phyloP scores from a whole-genome alignment of 352 stramenopile genomes.

The Hyaloperonospora brassicae region DNA sequence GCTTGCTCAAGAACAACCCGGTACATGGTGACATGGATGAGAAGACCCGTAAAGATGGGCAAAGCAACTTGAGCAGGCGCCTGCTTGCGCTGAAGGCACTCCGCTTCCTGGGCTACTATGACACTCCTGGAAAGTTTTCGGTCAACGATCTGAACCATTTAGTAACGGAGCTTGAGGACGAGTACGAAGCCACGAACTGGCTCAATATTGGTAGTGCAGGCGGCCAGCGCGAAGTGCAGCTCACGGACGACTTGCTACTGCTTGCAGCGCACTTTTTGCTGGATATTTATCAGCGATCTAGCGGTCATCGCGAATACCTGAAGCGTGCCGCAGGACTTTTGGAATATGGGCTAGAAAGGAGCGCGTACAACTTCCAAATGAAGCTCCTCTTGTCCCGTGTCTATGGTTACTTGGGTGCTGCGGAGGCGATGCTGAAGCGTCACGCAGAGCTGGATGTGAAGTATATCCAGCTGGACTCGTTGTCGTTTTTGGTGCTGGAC shows the following conservation, averaged over 20 bases:
- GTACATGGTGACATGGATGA: conserved; percentile 17
- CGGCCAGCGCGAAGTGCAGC: conserved; percentile 76
- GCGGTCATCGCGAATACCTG: conserved; percentile 31
- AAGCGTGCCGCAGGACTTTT: conserved; percentile 50
- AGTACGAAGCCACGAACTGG: conserved; percentile 67
- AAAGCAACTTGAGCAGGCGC: conserved; percentile 41
- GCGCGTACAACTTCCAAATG: conserved; percentile 87
- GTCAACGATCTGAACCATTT: conserved; percentile 31
- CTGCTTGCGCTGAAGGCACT: conserved; percentile 63
- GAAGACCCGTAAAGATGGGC: conserved; percentile 34
- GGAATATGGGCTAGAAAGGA: conserved; percentile 69
- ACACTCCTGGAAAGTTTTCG: conserved; percentile 14
- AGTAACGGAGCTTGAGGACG: conserved; percentile 40
- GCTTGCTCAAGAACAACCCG: conserved; percentile 17
- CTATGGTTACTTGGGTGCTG: conserved; percentile 67
- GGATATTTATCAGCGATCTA: conserved; percentile 51
- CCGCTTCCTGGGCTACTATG: conserved; percentile 57
- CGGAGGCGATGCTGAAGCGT: conserved; percentile 49
- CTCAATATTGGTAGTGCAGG: conserved; percentile 63
- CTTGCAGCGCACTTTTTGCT: conserved; percentile 63
- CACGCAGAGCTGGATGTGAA: conserved; percentile 79
- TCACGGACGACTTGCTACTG: conserved; percentile 75
- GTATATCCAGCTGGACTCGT: conserved; percentile 79
- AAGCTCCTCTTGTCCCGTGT: conserved; percentile 77
- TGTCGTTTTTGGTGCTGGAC: conserved; percentile 79